Conservation (phyloP, 306 rosid species). For the Geum urbanum region DNA sequence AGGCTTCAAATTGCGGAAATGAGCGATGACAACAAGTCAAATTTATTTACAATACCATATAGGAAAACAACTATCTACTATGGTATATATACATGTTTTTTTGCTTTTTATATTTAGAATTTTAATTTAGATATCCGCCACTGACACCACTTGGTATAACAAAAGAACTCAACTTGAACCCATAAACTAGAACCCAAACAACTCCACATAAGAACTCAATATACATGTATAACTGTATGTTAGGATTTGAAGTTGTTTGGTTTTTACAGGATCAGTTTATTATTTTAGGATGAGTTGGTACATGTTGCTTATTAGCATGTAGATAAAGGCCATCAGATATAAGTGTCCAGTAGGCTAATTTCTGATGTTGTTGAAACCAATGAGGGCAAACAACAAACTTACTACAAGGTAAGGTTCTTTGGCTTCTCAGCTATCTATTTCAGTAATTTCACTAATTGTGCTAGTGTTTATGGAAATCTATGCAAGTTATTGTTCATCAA, state of each 20-base stretch:
- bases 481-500: slow-evolving; percentile 75
- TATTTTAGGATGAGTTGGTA: slow-evolving; percentile 90
- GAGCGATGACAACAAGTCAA: no score
- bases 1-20: no score
- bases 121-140: slow-evolving; percentile 65
- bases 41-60: no score
- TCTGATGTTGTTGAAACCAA: slow-evolving; percentile 63
- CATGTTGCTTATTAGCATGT: slow-evolving; percentile 69
- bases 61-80: no score
- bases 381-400: slow-evolving; percentile 72
- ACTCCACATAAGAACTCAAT: no score
- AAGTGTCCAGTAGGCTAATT: slow-evolving; percentile 70
- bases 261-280: slow-evolving; percentile 53
- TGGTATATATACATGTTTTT: no score
- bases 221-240: no score
- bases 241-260: no score
- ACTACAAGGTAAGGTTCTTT: slow-evolving; percentile 80
- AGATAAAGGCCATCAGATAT: slow-evolving; percentile 69
- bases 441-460: neutral
- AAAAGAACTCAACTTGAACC: neutral
- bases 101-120: no score
- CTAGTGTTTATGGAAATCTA: slow-evolving; percentile 11
- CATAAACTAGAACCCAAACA: no score
- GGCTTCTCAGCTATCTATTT: neutral
- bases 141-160: slow-evolving; percentile 67